These are phyloP conservation scores for Tolypocladium nubicola DNA, from an alignment of 2,329 filamentous ascomycete genomes.

Conservation along the genomic window DNA sequence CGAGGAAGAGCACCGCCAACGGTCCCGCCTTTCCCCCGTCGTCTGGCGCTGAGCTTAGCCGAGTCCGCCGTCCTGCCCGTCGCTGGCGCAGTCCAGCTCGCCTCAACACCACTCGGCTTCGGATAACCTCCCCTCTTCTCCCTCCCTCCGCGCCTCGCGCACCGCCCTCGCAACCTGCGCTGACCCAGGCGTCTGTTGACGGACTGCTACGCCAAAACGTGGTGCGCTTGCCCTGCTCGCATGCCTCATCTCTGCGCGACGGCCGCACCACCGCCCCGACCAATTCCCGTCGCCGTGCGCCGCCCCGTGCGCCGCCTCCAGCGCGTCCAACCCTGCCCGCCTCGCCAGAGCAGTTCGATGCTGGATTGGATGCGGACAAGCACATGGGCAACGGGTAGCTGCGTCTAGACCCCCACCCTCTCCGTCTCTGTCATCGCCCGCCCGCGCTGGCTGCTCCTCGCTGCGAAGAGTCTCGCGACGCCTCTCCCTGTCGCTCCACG, in stretches of 20 bases:
- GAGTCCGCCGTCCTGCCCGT: neutral
- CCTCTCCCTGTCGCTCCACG: neutral
- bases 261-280: conserved; percentile 7
- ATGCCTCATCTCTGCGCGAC: conserved; percentile 25
- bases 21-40: neutral
- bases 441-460: neutral
- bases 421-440: neutral
- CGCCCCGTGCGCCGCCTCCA: conserved; percentile 4
- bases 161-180: neutral
- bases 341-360: conserved; percentile 3
- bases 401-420: conserved; percentile 7
- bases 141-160: neutral
- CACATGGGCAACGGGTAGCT: conserved; percentile 13
- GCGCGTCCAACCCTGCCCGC: conserved; percentile 3
- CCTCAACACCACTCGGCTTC: neutral
- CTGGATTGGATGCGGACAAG: conserved; percentile 6
- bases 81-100: neutral
- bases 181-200: conserved; percentile 2
- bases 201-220: conserved; percentile 1
- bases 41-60: neutral
- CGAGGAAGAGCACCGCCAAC: neutral
- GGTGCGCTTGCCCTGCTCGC: conserved; percentile 12
- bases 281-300: conserved; percentile 3
- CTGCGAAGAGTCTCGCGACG: neutral
- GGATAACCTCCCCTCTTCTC: neutral